Base-by-base conservation (phyloP, 2,329 filamentous ascomycete genomes). In the Sphaerulina vaccinii region DNA sequence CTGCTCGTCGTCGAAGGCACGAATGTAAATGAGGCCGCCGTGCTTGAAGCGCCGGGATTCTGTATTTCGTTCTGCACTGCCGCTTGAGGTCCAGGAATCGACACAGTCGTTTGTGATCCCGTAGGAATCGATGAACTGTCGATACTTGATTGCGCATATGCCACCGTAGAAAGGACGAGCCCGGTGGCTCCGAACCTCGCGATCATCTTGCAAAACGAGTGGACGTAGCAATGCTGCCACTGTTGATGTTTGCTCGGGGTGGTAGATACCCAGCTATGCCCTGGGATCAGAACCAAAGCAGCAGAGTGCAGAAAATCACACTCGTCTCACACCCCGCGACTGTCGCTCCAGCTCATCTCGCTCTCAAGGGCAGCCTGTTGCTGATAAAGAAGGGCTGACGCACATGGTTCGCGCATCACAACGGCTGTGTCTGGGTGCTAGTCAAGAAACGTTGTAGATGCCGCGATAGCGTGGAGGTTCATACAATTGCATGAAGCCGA, bases 161-260 rank as follows among this genome's bases (percentile, higher is more conserved):
- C 54, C 43, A 54, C 9, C 7, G 56, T 33, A 19, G 47, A 11
- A 21, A 55, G 35, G 19, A 27, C 22, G 4, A 32, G 33, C 8
- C 35, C 36, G 22, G 45, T 36, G 9, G 18, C 22, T 15, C 10
- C 13, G 16, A 38, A 16, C 2, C 16, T 19, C 5, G 21, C 21
- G 24, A 19, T 11, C 45, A 48, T 48, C 22, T 16, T 47, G 36
- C 21, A 42, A 43, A 58, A 56, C 46, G 54, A 59, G 48, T 52
- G 57, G 51, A 59, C 57, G 56, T 57, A 45, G 51, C 47, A 48
- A 39, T 47, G 47, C 36, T 27, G 40, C 54, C 51, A 54, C 54
- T 37, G 19, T 16, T 10, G 45, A 10, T 37, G 21, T 15, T n/a
- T 38, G 33, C 18, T 46, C 29, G 24, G n/a, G 23, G 10, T 11